These are phyloP conservation scores for Paramarasmius palmivorus DNA, from an alignment of 1,284 basidiomycete species.

Conservation along the genomic window DNA sequence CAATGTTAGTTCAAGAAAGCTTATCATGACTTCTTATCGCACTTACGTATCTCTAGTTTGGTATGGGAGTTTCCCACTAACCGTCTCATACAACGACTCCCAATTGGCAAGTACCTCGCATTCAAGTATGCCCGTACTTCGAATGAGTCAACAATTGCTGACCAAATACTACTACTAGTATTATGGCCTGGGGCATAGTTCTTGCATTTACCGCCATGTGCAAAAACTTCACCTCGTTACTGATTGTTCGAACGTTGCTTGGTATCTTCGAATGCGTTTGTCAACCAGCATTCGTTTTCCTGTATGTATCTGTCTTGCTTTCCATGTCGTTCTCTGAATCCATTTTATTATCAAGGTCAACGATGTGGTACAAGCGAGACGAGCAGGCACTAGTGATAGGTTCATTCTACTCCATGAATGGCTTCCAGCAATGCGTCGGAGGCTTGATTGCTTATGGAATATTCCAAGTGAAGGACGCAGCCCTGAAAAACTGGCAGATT, in stretches of 20 bases:
- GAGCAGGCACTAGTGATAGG: constrained; percentile 53
- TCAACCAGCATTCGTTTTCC: constrained; percentile 48
- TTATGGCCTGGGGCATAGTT: constrained; percentile 48
- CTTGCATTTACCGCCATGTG: constrained; percentile 50
- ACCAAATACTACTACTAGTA: constrained; percentile 26
- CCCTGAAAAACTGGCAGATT: constrained; percentile 54
- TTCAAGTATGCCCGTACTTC: constrained; percentile 35
- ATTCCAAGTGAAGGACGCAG: constrained; percentile 41
- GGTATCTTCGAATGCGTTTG: constrained; percentile 53
- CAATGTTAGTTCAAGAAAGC: constrained; percentile 28
- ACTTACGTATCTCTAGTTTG: constrained; percentile 27
- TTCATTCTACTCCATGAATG: constrained; percentile 53
- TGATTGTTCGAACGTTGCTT: constrained; percentile 48
- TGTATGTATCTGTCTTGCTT: constrained; percentile 24
- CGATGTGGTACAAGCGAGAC: constrained; percentile 54
- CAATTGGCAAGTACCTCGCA: constrained; percentile 47
- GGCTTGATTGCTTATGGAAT: constrained; percentile 53
- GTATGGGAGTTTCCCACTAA: constrained; percentile 53
- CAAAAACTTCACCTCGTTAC: constrained; percentile 45
- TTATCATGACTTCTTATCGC: neutral
- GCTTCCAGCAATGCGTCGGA: constrained; percentile 53
- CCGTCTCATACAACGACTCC: constrained; percentile 46
- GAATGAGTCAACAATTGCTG: neutral
- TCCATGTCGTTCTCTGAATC: neutral
- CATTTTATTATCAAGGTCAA: constrained; percentile 31